Conservation (phyloP, 306 rosid genomes). For the Vicia villosa region DNA sequence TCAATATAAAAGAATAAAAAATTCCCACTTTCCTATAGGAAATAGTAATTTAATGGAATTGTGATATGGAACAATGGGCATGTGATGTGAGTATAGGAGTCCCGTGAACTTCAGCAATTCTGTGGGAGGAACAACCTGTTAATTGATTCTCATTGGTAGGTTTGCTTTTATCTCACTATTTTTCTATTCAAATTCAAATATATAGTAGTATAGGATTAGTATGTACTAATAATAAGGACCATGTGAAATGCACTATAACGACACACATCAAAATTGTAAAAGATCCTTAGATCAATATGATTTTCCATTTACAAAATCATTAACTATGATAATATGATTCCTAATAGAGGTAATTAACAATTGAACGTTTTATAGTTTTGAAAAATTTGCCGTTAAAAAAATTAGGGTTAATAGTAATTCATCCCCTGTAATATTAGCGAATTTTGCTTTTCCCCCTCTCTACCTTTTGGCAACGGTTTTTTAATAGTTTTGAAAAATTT, state of each 20-base stretch:
- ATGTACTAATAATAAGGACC: neutral
- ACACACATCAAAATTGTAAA: neutral
- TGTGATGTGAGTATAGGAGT: conserved; percentile 39
- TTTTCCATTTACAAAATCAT: neutral
- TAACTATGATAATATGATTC: neutral
- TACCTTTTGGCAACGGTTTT: no score
- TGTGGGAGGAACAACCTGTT: conserved; percentile 24
- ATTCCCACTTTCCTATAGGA: conserved; percentile 19
- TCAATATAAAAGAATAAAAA: conserved; percentile 21
- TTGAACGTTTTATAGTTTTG: no score
- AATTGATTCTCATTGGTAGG: conserved; percentile 33
- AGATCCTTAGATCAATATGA: neutral
- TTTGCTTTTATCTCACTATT: neutral
- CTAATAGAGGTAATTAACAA: no score
- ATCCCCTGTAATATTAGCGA: no score
- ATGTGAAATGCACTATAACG: neutral
- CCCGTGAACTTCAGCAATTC: conserved; percentile 49
- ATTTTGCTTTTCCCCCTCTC: no score
- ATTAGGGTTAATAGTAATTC: no score
- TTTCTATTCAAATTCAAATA: neutral
- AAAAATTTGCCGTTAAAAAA: no score
- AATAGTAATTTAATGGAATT: neutral
- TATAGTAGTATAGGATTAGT: neutral
- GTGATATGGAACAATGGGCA: conserved; percentile 22
- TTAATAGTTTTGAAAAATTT: no score